Conservation (phyloP, 2,329 filamentous ascomycete genomes). For the Pyricularia sp. region DNA sequence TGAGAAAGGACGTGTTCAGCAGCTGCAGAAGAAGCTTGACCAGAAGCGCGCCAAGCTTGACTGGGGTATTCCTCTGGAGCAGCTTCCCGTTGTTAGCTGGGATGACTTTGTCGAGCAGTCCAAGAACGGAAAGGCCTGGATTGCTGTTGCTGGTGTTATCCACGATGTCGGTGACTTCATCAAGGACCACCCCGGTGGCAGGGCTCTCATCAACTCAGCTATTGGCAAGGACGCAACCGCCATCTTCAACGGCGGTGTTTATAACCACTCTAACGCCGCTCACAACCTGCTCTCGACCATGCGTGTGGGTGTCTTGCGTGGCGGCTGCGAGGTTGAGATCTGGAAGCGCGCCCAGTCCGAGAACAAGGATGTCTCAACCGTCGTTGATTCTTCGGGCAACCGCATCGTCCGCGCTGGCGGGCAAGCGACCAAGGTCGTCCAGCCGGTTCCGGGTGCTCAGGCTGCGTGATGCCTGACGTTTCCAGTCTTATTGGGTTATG, state of each 20-base stretch:
- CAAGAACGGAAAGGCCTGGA: slow-evolving; percentile 62
- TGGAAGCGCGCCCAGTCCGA: slow-evolving; percentile 82
- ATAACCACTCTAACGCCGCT: slow-evolving; percentile 81
- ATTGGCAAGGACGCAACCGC: slow-evolving; percentile 83
- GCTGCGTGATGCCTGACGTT: slow-evolving; percentile 50
- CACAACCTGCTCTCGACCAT: slow-evolving; percentile 85
- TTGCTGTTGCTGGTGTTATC: slow-evolving; percentile 75
- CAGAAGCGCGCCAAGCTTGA: slow-evolving; percentile 74
- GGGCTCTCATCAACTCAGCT: slow-evolving; percentile 72
- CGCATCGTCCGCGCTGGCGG: slow-evolving; percentile 78
- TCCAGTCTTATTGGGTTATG: background rate
- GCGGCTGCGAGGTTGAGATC: slow-evolving; percentile 83
- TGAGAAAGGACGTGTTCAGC: slow-evolving; percentile 82
- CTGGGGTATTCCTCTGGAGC: slow-evolving; percentile 79
- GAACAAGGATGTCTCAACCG: slow-evolving; percentile 71
- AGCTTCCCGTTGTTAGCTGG: slow-evolving; percentile 79
- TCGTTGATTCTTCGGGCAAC: slow-evolving; percentile 72
- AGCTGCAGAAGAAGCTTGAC: slow-evolving; percentile 87
- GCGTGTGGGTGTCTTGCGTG: slow-evolving; percentile 78
- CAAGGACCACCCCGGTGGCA: slow-evolving; percentile 84
- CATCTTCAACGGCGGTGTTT: slow-evolving; percentile 87
- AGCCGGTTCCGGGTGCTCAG: slow-evolving; percentile 74
- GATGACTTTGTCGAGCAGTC: slow-evolving; percentile 73
- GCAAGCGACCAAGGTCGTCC: slow-evolving; percentile 74
- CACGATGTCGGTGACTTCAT: slow-evolving; percentile 81